Base-by-base conservation (phyloP, 768 basidiomycete species). In the Lactarius sp. region DNA sequence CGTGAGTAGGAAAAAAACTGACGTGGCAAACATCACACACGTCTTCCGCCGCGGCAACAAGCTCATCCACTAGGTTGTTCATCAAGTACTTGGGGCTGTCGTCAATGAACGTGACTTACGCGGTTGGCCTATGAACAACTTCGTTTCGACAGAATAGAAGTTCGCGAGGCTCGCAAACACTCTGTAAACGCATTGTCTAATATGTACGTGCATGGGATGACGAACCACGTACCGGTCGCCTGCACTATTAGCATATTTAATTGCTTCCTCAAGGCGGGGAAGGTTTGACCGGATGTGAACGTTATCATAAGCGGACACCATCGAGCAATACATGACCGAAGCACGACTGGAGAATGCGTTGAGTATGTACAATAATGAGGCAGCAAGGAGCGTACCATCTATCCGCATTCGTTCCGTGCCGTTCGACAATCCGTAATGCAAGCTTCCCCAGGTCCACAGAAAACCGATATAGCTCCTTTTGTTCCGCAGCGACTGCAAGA, bases 291-390 rank as follows among this genome's bases (percentile, higher is more conserved):
- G 81, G 22, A 87, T 77, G 68, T 88, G 86, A 0, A 81, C 77
- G 60, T 81, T 85, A 69, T 87, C 85, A 69, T 83, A 90, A 0
- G 84, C 84, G 3, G 87, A 84, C 6, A 85, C 84, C 78, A 87
- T 79, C 4, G 81, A 77, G 65, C 80, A 81, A 69, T 80, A 87
- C 52, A 87, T 73, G 1, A 86, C 80, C 66, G 83, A 79, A 1
- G 85, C 83, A 42, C 85, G 84, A 66, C 85, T 87, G 6, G 55
- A 57, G 46, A 39, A 56, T 41, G 62, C 42, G 18, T 70, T 52
- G 50, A 62, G 52, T 44, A 18, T 53, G n/a, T 6, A n/a, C 13
- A 13, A n/a, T n/a, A 49, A 12, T 18, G 65, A 20, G 22, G 36
- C 51, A 39, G 52, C 27, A 22, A 37, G 42, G 60, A 16, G 64